Conservation (phyloP, 179 eudicot species). For the Patellifolia procumbens region DNA sequence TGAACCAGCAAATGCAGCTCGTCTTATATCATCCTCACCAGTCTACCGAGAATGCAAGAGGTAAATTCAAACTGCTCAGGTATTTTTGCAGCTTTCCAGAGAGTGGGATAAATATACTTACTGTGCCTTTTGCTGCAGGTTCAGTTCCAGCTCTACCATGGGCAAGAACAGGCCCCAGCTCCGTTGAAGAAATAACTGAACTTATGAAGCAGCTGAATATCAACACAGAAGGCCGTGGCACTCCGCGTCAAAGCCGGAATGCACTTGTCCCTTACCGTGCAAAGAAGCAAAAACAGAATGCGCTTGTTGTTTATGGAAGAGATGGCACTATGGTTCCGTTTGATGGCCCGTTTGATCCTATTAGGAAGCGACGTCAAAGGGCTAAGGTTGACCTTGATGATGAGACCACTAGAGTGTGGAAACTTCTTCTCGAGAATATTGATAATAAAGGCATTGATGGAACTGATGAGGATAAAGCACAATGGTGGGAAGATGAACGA, state of each 20-base stretch:
- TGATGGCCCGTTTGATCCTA: slow-evolving; percentile 47
- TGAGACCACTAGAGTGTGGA: slow-evolving; percentile 91
- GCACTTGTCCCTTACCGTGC: slow-evolving; percentile 35
- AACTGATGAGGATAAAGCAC: slow-evolving; percentile 79
- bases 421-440: slow-evolving; percentile 79
- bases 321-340: slow-evolving; percentile 68
- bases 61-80: slow-evolving; percentile 11
- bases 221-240: slow-evolving; percentile 37
- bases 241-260: slow-evolving; percentile 36
- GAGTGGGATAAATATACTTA: background rate
- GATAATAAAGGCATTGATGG: slow-evolving; percentile 91
- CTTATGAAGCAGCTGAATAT: slow-evolving; percentile 48
- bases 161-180: slow-evolving; percentile 32
- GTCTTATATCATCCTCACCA: slow-evolving; percentile 28
- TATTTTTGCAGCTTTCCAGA: background rate
- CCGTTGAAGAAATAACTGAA: slow-evolving; percentile 50
- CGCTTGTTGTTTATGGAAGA: slow-evolving; percentile 62
- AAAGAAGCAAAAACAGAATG: slow-evolving; percentile 29
- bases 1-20: slow-evolving; percentile 28
- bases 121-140: slow-evolving; percentile 40
- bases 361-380: slow-evolving; percentile 54
- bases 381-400: slow-evolving; percentile 93
- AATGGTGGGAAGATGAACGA: slow-evolving; percentile 96
- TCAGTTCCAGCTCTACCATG: slow-evolving; percentile 43
- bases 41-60: slow-evolving; percentile 21